Evolutionary conservation across 345 rosid genomes (phyloP).

Genomic region (Sisymbrium altissimum): DNA sequence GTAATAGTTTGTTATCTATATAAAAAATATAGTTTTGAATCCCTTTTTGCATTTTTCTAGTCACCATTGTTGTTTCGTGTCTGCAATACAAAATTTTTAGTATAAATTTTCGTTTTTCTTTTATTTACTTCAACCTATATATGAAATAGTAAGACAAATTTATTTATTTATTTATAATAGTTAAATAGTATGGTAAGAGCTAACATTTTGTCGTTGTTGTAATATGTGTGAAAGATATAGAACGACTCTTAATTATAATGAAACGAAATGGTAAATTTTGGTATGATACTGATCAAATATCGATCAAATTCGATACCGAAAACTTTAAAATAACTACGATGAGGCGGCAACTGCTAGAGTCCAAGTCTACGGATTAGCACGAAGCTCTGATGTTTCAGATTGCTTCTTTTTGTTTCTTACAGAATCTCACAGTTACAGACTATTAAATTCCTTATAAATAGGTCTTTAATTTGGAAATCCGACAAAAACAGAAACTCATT

Average conservation of each 20-base stretch:
- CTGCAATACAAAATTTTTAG: no score
- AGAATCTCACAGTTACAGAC: slow-evolving; percentile 26
- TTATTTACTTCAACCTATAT: no score
- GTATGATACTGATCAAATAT: no score
- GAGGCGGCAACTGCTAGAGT: slow-evolving; percentile 25
- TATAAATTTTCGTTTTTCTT: no score
- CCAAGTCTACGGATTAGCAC: slow-evolving; percentile 31
- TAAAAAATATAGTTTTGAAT: no score
- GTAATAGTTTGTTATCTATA: no score
- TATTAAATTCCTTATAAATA: not conserved
- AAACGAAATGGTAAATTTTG: not conserved
- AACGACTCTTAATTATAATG: not conserved
- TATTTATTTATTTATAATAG: no score
- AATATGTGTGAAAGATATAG: not conserved
- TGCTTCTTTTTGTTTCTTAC: slow-evolving; percentile 33
- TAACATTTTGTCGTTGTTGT: not conserved
- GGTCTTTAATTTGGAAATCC: not conserved
- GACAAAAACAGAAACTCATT: slow-evolving; percentile 26
- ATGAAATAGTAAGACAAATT: no score
- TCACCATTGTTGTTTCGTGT: not conserved
- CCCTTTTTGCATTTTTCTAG: not conserved
- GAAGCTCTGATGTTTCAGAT: slow-evolving; percentile 25
- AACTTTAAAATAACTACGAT: not conserved
- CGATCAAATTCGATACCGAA: no score
- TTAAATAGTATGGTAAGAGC: no score